Evolutionary conservation across 106 monocot species (phyloP).

Genomic region (Cymbidium sinense): DNA sequence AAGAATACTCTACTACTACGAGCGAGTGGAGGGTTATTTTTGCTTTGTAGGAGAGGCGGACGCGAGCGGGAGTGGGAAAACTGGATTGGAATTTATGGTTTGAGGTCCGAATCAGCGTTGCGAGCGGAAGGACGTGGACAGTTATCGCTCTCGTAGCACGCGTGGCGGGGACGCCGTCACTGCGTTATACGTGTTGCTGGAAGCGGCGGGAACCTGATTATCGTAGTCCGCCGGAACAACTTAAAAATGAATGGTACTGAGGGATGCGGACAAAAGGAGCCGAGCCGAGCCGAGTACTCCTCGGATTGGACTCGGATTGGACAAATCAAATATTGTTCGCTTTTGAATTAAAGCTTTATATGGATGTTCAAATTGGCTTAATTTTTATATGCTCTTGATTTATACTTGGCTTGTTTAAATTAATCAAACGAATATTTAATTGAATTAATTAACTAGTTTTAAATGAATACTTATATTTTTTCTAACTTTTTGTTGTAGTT

Average conservation of each 20-base stretch:
- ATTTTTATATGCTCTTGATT: too few relatives aligned
- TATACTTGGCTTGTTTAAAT: too few relatives aligned
- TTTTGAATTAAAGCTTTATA: too few relatives aligned
- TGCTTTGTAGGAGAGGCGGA: constrained; percentile 10
- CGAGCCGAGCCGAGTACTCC: too few relatives aligned
- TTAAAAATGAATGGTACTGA: background rate
- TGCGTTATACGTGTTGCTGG: background rate
- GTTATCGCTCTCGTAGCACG: background rate
- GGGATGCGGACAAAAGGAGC: too few relatives aligned
- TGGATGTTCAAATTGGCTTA: too few relatives aligned
- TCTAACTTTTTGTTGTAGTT: too few relatives aligned
- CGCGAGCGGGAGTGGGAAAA: constrained; percentile 10
- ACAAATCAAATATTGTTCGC: too few relatives aligned
- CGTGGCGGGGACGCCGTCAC: background rate
- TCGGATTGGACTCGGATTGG: too few relatives aligned
- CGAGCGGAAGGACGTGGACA: constrained; percentile 9
- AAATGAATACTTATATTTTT: too few relatives aligned
- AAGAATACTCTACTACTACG: background rate
- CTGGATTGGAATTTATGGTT: constrained; percentile 13
- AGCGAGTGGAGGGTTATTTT: background rate
- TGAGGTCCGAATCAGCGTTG: constrained; percentile 6
- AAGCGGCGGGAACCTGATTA: background rate
- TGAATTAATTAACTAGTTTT: too few relatives aligned
- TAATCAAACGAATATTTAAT: too few relatives aligned
- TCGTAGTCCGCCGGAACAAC: background rate